Base-by-base conservation (phyloP, 2,329 filamentous ascomycete species). In the Chaetomium strumarium region DNA sequence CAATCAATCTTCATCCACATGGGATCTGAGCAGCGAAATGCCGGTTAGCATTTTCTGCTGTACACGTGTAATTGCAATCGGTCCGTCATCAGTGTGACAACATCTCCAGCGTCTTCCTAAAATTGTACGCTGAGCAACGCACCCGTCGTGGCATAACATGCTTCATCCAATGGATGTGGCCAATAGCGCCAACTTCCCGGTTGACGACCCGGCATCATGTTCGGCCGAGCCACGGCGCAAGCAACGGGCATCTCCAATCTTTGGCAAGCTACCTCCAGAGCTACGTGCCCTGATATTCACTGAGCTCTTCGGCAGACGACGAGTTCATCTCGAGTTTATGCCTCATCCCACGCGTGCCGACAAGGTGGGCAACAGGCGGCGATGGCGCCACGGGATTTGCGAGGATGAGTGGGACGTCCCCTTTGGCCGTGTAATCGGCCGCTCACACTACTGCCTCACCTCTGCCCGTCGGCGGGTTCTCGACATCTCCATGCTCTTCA, bases 281-380 rank as follows among this genome's bases (percentile, higher is more conserved):
- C 46, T 56, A 36, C 56, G 56, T 10, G 46, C 51, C 33, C 38
- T 53, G 7, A 54, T 58, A 9, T 56, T 49, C 29, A 34, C 38
- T 29, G 53, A 56, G 13, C 31, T 58, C 7, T 58, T 58, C 31
- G 56, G 56, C 5, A 19, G 29, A 2, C 51, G 49, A 1, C 16
- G 56, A 16, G 37, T 58, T 2, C 56, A 58, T 45, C 51, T 58
- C 19, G 51, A 45, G n/a, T 56, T 56, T 46, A 52, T 55, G 41
- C 14, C 50, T 2, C 56, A 58, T 14, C 56, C 51, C 12, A 33
- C 40, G 4, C 51, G 51, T 33, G 48, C 51, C 38, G 53, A 56
- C 42, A 54, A 50, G 43, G 49, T 50, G 39, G 56, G 56, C 33
- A 54, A 52, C 16, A 37, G 48, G 19, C 30, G 42, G 17, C 38